Conservation (phyloP, 495 filamentous ascomycete species). For the Paragyromitra xinjiangensis region DNA sequence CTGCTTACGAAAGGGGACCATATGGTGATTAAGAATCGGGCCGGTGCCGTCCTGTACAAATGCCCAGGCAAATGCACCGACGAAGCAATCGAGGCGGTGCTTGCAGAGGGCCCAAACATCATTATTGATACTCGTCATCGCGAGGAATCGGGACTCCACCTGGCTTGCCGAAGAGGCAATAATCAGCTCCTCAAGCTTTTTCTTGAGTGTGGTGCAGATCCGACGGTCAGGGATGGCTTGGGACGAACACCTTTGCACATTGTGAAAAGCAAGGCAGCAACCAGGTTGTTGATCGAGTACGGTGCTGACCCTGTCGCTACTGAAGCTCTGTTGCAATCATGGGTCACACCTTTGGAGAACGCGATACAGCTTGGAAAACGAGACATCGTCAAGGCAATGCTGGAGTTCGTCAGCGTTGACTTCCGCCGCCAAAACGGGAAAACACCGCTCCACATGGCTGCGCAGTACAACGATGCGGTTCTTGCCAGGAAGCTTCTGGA, state of each 20-base stretch:
- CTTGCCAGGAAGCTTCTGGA: slow-evolving; percentile 40
- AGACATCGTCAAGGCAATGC: slow-evolving; percentile 29
- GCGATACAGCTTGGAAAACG: slow-evolving; percentile 27
- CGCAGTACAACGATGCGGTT: slow-evolving; percentile 24
- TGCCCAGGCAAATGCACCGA: slow-evolving; percentile 39
- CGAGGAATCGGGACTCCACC: slow-evolving; percentile 35
- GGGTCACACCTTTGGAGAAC: slow-evolving; percentile 29
- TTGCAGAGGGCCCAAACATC: slow-evolving; percentile 44
- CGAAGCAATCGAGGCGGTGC: slow-evolving; percentile 16
- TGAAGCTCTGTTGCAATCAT: neutral
- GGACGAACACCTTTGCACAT: slow-evolving; percentile 41
- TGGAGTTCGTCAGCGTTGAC: slow-evolving; percentile 28
- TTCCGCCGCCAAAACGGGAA: slow-evolving; percentile 32
- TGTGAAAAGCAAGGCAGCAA: slow-evolving; percentile 20
- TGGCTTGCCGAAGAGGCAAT: slow-evolving; percentile 37
- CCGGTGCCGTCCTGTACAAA: slow-evolving; percentile 28
- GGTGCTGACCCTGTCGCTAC: slow-evolving; percentile 35
- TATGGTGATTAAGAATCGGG: slow-evolving; percentile 25
- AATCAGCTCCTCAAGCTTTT: slow-evolving; percentile 35
- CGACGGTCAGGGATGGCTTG: neutral
- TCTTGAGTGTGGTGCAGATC: slow-evolving; percentile 34
- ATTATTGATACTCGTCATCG: slow-evolving; percentile 30
- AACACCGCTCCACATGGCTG: slow-evolving; percentile 50
- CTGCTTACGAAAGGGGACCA: slow-evolving; percentile 41
- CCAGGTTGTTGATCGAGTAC: slow-evolving; percentile 31